phyloP scores from a whole-genome alignment of 305 asterid species.

The Ilex paraguariensis region DNA sequence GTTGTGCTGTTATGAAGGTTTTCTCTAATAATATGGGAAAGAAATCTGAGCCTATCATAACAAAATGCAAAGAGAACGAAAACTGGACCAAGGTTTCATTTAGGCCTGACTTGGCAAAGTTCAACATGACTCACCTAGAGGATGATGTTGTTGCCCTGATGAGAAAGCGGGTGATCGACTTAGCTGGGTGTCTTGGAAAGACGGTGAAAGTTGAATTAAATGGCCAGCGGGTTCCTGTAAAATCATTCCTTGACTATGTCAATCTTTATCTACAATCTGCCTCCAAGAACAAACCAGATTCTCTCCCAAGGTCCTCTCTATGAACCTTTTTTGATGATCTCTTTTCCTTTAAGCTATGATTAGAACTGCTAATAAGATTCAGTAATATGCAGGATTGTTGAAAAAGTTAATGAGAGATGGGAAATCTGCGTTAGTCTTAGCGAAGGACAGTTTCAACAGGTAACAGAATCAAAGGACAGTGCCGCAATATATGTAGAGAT shows the following conservation, averaged over 20 bases:
- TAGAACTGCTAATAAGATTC: constrained; percentile 9
- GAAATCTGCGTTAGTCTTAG: constrained; percentile 83
- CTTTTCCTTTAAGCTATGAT: background rate
- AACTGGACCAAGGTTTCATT: constrained; percentile 91
- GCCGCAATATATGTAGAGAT: background rate
- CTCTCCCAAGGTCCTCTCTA: constrained; percentile 41
- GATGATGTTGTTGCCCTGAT: constrained; percentile 88
- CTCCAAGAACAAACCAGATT: constrained; percentile 31
- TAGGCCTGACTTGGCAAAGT: constrained; percentile 89
- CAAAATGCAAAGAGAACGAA: constrained; percentile 71
- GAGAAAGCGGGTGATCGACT: constrained; percentile 87
- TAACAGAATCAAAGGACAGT: constrained; percentile 8
- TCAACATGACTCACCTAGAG: constrained; percentile 78
- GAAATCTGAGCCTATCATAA: constrained; percentile 61
- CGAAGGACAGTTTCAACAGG: constrained; percentile 98
- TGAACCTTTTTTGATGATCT: background rate
- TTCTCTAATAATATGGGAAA: constrained; percentile 85
- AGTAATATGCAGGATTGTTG: constrained; percentile 50
- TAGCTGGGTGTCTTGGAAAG: constrained; percentile 90
- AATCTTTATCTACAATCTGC: constrained; percentile 68
- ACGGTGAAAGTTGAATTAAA: constrained; percentile 88
- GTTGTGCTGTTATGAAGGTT: constrained; percentile 40
- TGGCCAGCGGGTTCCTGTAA: constrained; percentile 63
- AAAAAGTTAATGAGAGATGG: constrained; percentile 82
- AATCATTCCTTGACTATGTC: constrained; percentile 73